Evolutionary conservation across 306 rosid genomes (phyloP), one percentile per base, ranked within the genome.

Genomic region (Neltuma alba): DNA sequence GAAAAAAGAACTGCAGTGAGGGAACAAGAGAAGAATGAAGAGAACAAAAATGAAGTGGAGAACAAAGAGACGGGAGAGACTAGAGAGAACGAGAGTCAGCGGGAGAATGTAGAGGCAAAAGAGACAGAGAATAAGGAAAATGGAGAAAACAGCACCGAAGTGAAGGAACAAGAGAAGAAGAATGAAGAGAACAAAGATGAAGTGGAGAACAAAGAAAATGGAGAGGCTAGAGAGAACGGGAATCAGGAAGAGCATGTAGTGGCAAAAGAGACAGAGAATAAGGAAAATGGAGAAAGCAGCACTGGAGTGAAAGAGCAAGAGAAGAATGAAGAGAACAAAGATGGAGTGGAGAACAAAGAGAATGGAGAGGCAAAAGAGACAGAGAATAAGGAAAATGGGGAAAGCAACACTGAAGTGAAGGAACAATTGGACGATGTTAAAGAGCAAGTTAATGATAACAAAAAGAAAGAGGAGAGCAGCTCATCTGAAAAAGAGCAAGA

Each of bases 371-470:
- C 31, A 47, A 63, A 76, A 33, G 84, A 75, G 25, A 78, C 40
- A 34, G 84, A 76, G 34, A 42, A 45, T 20, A 79, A 74, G 72
- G 84, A 80, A 55, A 74, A 18, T 66, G 85, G 74, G 76, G 91
- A 84, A 74, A 75, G 74, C 3, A 62, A 4, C 80, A 57, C 18
- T 23, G 78, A 81, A 5, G 83, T 16, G 74, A 85, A 80, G 79
- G 88, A 67, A 52, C 75, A 42, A n/a, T 83, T 16, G 41, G 89
- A 75, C 70, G 70, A 45, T 50, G 72, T 76, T 62, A 76, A 75
- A 44, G 79, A 68, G 37, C 86, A 57, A 70, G 85, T 52, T 42
- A 67, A 83, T 67, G 85, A 83, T 71, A 86, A 93, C 64, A 87
- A 84, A 75, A 85, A 52, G 64, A 78, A 58, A 3, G 86, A 89